Evolutionary conservation across 1,139 yeast species (phyloP).

Genomic region (Sugiyamaella castrensis): DNA sequence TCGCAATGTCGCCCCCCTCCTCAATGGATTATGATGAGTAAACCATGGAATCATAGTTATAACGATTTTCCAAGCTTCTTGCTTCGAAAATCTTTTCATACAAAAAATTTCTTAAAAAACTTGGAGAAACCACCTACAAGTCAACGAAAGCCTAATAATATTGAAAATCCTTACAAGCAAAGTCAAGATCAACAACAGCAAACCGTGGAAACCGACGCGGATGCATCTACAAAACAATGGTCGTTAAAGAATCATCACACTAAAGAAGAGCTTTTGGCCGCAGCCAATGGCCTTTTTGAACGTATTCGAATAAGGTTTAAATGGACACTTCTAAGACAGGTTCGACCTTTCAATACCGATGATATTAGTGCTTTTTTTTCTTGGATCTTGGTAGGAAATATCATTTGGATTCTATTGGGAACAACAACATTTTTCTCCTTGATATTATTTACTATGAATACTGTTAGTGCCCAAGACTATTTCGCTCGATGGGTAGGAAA

Average conservation of each 20-base stretch:
- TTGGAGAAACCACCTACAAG: too few relatives aligned
- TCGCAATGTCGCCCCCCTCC: too few relatives aligned
- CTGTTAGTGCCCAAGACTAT: conserved; percentile 86
- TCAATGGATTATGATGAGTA: too few relatives aligned
- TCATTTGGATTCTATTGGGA: conserved; percentile 70
- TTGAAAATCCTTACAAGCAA: too few relatives aligned
- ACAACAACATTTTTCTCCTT: conserved; percentile 88
- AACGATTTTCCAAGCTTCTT: too few relatives aligned
- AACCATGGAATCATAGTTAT: too few relatives aligned
- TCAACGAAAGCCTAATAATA: too few relatives aligned
- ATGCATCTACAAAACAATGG: conserved; percentile 3
- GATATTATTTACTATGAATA: conserved; percentile 72
- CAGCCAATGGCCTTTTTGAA: conserved; percentile 50
- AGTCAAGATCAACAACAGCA: too few relatives aligned
- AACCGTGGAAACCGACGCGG: too few relatives aligned
- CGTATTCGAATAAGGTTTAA: conserved; percentile 57
- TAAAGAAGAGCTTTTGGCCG: conserved; percentile 51
- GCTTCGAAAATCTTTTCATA: too few relatives aligned
- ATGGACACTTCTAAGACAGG: conserved; percentile 65
- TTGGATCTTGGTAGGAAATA: conserved; percentile 87
- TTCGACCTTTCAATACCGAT: conserved; percentile 78
- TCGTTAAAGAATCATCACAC: conserved; percentile 22
- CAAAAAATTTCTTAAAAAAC: too few relatives aligned
- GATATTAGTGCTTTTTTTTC: conserved; percentile 86
- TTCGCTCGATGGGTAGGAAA: conserved; percentile 82